Conservation (phyloP, 345 rosid species). For the Dimocarpus longan region DNA sequence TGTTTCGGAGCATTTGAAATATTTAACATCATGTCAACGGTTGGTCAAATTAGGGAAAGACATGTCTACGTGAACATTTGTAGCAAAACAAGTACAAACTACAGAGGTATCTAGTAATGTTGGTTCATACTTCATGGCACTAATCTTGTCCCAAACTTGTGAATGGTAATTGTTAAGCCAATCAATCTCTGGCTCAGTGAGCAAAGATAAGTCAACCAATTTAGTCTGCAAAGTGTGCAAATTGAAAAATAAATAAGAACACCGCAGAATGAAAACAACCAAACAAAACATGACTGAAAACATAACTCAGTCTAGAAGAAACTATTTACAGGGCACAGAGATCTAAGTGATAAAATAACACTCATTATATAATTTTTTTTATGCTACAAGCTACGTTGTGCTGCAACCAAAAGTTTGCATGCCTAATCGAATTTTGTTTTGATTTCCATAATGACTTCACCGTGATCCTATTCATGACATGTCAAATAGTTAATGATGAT, state of each 20-base stretch:
- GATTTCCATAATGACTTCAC: not conserved
- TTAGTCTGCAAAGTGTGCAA: constrained; percentile 53
- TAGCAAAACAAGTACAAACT: not conserved
- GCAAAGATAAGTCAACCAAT: constrained; percentile 65
- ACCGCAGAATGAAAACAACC: not conserved
- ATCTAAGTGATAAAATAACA: not conserved
- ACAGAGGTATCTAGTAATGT: not conserved
- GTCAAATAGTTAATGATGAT: not conserved
- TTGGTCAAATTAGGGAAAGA: not conserved
- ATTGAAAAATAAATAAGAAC: not conserved
- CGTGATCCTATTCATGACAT: not conserved
- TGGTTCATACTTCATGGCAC: not conserved
- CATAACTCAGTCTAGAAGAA: not conserved
- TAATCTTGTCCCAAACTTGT: constrained; percentile 95
- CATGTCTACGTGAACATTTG: not conserved
- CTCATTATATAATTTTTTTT: not conserved
- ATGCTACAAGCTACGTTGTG: not conserved
- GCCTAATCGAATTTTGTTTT: not conserved
- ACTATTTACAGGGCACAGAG: not conserved
- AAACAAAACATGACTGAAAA: not conserved
- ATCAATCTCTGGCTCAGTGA: constrained; percentile 58
- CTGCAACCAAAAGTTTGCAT: not conserved
- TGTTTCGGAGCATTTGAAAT: not conserved
- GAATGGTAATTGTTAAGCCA: constrained; percentile 86
- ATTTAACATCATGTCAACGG: not conserved